phyloP scores from a whole-genome alignment of 306 rosid genomes.

The Malus sieversii region DNA sequence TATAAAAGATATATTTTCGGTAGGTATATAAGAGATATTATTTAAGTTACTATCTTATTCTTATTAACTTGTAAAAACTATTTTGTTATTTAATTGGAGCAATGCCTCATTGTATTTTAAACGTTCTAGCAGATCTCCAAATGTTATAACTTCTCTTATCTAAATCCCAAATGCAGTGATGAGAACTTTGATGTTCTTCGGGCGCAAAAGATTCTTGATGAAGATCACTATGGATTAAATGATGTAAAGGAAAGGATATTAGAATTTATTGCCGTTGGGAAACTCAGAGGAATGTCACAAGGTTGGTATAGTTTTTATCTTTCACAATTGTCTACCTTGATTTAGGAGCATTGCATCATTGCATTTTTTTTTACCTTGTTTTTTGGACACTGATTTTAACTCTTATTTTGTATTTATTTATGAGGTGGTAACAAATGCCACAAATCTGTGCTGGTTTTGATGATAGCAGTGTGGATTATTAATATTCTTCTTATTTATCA shows the following conservation, averaged over 20 bases:
- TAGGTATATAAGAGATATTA: background rate
- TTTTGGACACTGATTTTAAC: slow-evolving; percentile 4
- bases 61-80: background rate
- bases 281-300: slow-evolving; percentile 92
- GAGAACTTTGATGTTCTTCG: slow-evolving; percentile 91
- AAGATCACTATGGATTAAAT: slow-evolving; percentile 92
- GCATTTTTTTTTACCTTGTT: background rate
- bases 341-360: background rate
- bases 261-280: slow-evolving; percentile 98
- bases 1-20: background rate
- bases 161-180: slow-evolving; percentile 48
- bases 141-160: background rate
- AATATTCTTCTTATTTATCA: slow-evolving; percentile 5
- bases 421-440: background rate
- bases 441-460: background rate
- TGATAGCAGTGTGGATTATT: background rate
- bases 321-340: background rate
- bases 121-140: background rate
- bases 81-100: background rate
- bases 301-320: slow-evolving; percentile 40
- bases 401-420: slow-evolving; percentile 12
- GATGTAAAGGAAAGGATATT: slow-evolving; percentile 97
- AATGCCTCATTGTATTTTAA: background rate
- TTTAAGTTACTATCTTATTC: background rate
- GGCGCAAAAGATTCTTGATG: slow-evolving; percentile 91